phyloP scores from a whole-genome alignment of 805 yeast genomes.

The Lipomyces lipofer region DNA sequence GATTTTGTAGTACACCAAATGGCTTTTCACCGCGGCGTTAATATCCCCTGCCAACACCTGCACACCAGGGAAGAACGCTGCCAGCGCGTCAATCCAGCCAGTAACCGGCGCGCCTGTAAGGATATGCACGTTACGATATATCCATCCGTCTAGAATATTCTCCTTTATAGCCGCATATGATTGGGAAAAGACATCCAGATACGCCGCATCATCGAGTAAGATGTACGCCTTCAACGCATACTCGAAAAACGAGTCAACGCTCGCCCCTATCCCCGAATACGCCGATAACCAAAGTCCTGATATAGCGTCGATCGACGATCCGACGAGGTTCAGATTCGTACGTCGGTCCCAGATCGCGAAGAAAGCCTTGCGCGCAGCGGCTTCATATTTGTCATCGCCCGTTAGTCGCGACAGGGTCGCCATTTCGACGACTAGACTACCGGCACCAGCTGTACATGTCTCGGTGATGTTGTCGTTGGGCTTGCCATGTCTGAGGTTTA shows the following conservation, averaged over 20 bases:
- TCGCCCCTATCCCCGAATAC: conserved; percentile 83
- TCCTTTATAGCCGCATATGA: conserved; percentile 60
- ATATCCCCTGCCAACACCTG: conserved; percentile 78
- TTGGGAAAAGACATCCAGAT: conserved; percentile 55
- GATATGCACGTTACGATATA: conserved; percentile 57
- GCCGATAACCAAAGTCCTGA: conserved; percentile 57
- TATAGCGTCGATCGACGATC: conserved; percentile 71
- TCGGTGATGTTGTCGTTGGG: conserved; percentile 44
- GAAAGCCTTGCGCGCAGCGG: conserved; percentile 60
- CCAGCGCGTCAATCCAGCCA: conserved; percentile 79
- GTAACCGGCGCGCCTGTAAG: conserved; percentile 52
- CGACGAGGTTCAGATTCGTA: conserved; percentile 62
- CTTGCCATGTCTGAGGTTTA: conserved; percentile 62
- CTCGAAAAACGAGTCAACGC: conserved; percentile 87
- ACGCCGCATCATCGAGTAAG: conserved; percentile 61
- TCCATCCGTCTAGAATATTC: conserved; percentile 54
- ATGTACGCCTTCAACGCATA: conserved; percentile 78
- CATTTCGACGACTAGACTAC: conserved; percentile 79
- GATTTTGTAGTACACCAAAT: conserved; percentile 64
- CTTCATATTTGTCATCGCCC: conserved; percentile 69
- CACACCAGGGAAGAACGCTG: conserved; percentile 88
- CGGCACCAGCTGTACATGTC: conserved; percentile 87
- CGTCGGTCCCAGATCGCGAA: conserved; percentile 69
- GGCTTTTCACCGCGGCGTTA: conserved; percentile 60
- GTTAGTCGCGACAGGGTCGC: conserved; percentile 73